phyloP scores from a whole-genome alignment of 1,284 basidiomycete species.

The Exobasidium rhododendri region DNA sequence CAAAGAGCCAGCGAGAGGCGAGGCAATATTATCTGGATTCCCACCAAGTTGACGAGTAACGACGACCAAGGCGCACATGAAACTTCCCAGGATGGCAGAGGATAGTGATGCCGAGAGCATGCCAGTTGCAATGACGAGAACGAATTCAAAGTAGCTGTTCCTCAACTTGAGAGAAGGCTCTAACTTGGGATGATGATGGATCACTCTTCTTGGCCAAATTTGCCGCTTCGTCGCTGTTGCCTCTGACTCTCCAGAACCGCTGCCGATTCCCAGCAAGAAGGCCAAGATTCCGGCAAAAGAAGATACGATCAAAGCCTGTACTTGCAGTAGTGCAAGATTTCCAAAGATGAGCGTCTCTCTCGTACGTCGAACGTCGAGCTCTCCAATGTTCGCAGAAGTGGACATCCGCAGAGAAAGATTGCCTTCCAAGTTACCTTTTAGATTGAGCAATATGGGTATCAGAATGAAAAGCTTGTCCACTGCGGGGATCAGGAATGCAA shows the following conservation, averaged over 20 bases:
- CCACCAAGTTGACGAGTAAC: constrained; percentile 70
- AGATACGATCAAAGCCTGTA: constrained; percentile 87
- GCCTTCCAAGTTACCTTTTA: constrained; percentile 96
- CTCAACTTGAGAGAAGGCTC: constrained; percentile 47
- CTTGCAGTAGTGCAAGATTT: constrained; percentile 81
- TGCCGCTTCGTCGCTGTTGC: not conserved
- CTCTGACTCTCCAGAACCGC: not conserved
- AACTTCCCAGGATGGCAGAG: constrained; percentile 76
- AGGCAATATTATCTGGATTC: constrained; percentile 94
- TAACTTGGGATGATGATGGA: constrained; percentile 42
- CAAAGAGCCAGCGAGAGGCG: constrained; percentile 84
- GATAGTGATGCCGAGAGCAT: constrained; percentile 83
- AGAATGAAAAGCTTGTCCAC: constrained; percentile 94
- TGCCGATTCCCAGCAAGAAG: constrained; percentile 65
- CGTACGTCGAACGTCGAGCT: constrained; percentile 71
- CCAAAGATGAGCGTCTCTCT: constrained; percentile 72
- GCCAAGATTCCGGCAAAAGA: constrained; percentile 78
- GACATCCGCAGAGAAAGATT: constrained; percentile 63
- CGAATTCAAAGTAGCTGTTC: constrained; percentile 61
- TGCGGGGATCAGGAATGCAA: too few relatives aligned
- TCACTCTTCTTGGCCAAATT: constrained; percentile 28
- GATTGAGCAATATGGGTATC: constrained; percentile 87
- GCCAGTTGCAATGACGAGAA: constrained; percentile 80
- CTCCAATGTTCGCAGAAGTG: constrained; percentile 69
- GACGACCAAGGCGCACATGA: constrained; percentile 85